Evolutionary conservation across 2,329 filamentous ascomycete genomes (phyloP), one percentile per base, ranked within the genome.

Genomic region (Xylaria arbuscula): DNA sequence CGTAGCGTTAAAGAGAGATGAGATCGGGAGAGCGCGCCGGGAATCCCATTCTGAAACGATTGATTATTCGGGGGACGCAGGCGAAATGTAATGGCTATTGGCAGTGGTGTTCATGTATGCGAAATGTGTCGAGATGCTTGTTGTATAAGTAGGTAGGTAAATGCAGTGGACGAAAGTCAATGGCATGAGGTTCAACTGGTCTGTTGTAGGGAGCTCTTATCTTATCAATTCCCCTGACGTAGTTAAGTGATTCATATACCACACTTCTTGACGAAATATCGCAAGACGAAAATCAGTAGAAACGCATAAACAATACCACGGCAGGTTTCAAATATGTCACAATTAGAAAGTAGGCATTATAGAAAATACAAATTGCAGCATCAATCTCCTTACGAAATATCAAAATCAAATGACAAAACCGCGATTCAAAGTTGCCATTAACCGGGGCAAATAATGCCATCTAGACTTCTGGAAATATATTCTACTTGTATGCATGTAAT

Each of bases 221-320:
- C 66, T 69, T 69, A 69, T 69, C 67, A 40, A 50, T n/a, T 48
- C 51, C 32, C 17, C 17, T 36, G 32, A 3, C 15, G 50, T 53
- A 53, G 13, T 42, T 4, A 28, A 28, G 28, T 42, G 15, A 2
- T 42, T 42, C 13, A 42, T 15, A 28, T 28, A 10, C 8, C 5
- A 42, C 38, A 17, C 1, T 17, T 42, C 10, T 42, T 42, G 6
- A 42, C 17, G 3, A 28, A 28, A 17, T 19, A 17, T 45, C 15
- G 19, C 22, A 3, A 5, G 9, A 42, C 38, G 11, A 48, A 15
- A 11, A 48, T 7, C n/a, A 48, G 9, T 22, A 48, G 45, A 22
- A 48, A 22, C 8, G 19, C 45, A n/a, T 10, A 11, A 34, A 10
- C 3, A 53, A 7, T 32, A 34, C 48, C 17, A 6, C 17, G 13